Percentiles rank a stretch among this genome's conserved stretches.
Conservation (phyloP, 2,329 filamentous ascomycete species). For the Trichoderma sp. region DNA sequence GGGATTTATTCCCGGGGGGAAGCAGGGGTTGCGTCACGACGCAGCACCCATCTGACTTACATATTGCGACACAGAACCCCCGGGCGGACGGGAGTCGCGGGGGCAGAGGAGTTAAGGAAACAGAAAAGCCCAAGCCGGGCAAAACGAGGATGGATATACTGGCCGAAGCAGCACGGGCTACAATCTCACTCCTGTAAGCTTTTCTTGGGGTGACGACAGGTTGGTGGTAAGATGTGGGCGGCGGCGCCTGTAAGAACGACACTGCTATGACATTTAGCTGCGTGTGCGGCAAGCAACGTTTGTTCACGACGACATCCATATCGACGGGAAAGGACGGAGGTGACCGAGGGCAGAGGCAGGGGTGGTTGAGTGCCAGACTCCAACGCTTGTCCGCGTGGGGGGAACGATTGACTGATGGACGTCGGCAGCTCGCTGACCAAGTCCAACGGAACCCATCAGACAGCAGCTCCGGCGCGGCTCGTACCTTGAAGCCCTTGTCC, state of each 20-base stretch:
- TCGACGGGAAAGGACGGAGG: slow-evolving; percentile 10
- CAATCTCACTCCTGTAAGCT: slow-evolving; percentile 3
- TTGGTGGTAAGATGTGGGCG: slow-evolving; percentile 2
- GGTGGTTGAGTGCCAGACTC: not conserved
- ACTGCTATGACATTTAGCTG: slow-evolving; percentile 14
- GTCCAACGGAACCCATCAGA: slow-evolving; percentile 7
- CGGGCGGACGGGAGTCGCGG: slow-evolving; percentile 15
- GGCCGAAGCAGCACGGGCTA: not conserved
- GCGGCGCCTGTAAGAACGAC: slow-evolving; percentile 4
- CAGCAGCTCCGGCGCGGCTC: slow-evolving; percentile 16
- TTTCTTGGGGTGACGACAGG: not conserved
- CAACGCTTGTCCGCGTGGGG: slow-evolving; percentile 18
- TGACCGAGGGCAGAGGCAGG: not conserved
- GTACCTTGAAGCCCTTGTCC: slow-evolving; percentile 15
- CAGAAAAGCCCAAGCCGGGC: not conserved
- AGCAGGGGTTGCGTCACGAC: slow-evolving; percentile 18
- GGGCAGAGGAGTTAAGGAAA: slow-evolving; percentile 10
- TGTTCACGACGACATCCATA: not conserved
- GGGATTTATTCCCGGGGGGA: slow-evolving; percentile 7
- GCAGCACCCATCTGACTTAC: slow-evolving; percentile 30
- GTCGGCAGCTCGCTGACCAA: slow-evolving; percentile 13
- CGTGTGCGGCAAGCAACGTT: slow-evolving; percentile 7
- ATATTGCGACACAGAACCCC: slow-evolving; percentile 31
- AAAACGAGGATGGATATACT: slow-evolving; percentile 9
- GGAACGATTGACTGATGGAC: slow-evolving; percentile 16